Evolutionary conservation across 2,329 filamentous ascomycete species (phyloP).

Genomic region (Alternaria angustiovoidea): DNA sequence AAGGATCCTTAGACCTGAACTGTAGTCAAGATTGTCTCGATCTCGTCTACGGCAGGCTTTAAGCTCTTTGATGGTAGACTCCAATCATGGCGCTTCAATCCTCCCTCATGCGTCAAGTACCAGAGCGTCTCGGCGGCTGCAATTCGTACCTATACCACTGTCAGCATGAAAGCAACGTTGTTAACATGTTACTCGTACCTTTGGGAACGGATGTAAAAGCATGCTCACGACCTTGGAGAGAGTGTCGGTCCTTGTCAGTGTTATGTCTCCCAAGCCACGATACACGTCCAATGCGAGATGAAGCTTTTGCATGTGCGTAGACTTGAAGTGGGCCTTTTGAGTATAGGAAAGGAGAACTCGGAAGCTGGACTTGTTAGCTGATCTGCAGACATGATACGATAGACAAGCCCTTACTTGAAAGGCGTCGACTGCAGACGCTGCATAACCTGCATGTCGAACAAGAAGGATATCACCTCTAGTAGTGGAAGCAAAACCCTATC

Average conservation of each 20-base stretch:
- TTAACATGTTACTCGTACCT: constrained; percentile 55
- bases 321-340: constrained; percentile 84
- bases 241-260: constrained; percentile 63
- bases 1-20: background rate
- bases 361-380: constrained; percentile 47
- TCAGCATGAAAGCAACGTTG: constrained; percentile 6
- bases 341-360: constrained; percentile 72
- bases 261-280: constrained; percentile 68
- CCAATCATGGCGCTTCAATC: constrained; percentile 39
- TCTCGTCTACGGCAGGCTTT: constrained; percentile 39
- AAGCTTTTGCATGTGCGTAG: constrained; percentile 81
- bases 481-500: constrained; percentile 79
- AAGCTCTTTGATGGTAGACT: constrained; percentile 43
- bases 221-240: constrained; percentile 75
- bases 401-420: constrained; percentile 62
- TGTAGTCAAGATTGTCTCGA: constrained; percentile 21
- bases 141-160: constrained; percentile 37
- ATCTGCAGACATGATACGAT: background rate
- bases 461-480: constrained; percentile 78
- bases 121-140: constrained; percentile 54
- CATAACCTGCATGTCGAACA: constrained; percentile 61
- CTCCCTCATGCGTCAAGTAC: constrained; percentile 47
- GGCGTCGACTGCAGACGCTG: constrained; percentile 47
- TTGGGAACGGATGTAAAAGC: constrained; percentile 83
- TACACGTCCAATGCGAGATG: constrained; percentile 84